Conservation (phyloP, 305 asterid genomes). For the Petunia hybrid region DNA sequence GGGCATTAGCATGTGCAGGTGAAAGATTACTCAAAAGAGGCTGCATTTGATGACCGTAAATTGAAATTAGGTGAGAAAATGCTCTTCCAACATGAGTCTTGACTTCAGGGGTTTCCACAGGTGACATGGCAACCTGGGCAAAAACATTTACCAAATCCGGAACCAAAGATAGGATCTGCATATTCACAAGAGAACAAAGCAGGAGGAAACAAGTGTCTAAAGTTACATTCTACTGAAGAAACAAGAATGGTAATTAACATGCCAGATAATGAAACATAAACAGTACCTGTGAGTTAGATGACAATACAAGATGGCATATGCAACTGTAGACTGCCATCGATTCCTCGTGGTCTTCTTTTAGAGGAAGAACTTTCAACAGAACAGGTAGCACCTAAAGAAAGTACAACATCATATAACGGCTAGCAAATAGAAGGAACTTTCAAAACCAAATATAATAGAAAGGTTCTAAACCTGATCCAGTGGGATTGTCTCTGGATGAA, state of each 20-base stretch:
- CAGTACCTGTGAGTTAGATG: conserved; percentile 86
- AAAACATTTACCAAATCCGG: conserved; percentile 90
- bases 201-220: neutral
- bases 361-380: conserved; percentile 90
- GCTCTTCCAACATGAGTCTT: conserved; percentile 89
- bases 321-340: conserved; percentile 87
- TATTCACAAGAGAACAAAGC: neutral
- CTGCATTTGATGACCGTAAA: conserved; percentile 93
- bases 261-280: conserved; percentile 27
- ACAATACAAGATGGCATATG: conserved; percentile 82
- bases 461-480: conserved; percentile 71
- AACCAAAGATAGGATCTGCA: conserved; percentile 78
- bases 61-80: conserved; percentile 83
- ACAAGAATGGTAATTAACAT: neutral
- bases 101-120: conserved; percentile 85
- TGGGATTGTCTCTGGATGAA: conserved; percentile 86
- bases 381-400: conserved; percentile 81
- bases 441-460: conserved; percentile 19
- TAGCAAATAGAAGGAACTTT: conserved; percentile 31
- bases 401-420: conserved; percentile 12
- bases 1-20: conserved; percentile 86
- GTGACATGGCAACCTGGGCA: conserved; percentile 87
- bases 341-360: conserved; percentile 96
- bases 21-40: conserved; percentile 88
- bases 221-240: neutral